phyloP scores from a whole-genome alignment of 2,329 filamentous ascomycete species.

The Gnomoniopsis smithogilvyi region DNA sequence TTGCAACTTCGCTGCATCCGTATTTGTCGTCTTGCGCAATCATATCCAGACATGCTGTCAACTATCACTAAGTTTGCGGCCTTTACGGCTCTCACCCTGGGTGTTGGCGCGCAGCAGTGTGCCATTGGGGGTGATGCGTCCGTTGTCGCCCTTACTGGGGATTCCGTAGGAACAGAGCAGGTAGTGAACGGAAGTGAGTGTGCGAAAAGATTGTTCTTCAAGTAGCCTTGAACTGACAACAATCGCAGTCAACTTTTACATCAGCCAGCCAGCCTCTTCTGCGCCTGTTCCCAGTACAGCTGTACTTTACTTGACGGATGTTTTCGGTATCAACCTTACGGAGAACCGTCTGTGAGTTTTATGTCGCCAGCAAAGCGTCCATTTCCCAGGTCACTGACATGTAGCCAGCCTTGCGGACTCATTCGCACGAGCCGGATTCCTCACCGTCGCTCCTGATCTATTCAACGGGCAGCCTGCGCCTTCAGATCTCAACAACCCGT shows the following conservation, averaged over 20 bases:
- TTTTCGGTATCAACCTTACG: slow-evolving; percentile 30
- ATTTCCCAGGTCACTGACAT: background rate
- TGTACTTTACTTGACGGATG: slow-evolving; percentile 31
- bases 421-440: slow-evolving; percentile 33
- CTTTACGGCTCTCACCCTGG: slow-evolving; percentile 1
- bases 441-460: slow-evolving; percentile 32
- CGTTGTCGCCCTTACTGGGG: slow-evolving; percentile 26
- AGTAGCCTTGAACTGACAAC: background rate
- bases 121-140: slow-evolving; percentile 23
- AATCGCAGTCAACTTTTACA: slow-evolving; percentile 28
- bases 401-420: slow-evolving; percentile 30
- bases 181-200: slow-evolving; percentile 26
- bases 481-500: slow-evolving; percentile 26
- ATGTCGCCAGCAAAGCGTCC: background rate
- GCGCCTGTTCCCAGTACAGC: slow-evolving; percentile 22
- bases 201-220: background rate
- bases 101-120: background rate
- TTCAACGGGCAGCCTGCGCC: slow-evolving; percentile 31
- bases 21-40: background rate
- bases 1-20: background rate
- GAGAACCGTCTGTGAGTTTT: slow-evolving; percentile 26
- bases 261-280: slow-evolving; percentile 21
- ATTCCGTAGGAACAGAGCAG: slow-evolving; percentile 26
- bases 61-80: background rate
- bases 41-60: background rate